These are phyloP conservation scores for Trypanosoma grayi DNA, from an alignment of 208 protist genomes.

Conservation along the genomic window DNA sequence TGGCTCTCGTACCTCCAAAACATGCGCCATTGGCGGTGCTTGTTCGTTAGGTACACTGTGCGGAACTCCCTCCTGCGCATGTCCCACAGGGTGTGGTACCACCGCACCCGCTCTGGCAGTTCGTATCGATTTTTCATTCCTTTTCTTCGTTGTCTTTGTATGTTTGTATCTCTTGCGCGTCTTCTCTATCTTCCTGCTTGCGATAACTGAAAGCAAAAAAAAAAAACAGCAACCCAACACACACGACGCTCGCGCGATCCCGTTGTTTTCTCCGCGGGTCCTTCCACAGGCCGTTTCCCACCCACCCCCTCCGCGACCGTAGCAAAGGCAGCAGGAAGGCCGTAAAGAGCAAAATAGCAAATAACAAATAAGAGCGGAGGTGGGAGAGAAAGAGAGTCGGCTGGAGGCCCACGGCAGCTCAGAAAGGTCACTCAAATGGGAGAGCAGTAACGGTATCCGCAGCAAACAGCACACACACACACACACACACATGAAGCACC, in stretches of 20 bases:
- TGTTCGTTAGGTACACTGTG: slow-evolving; percentile 42
- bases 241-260: not conserved
- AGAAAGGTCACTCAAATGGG: not conserved
- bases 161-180: slow-evolving; percentile 1
- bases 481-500: not conserved
- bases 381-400: slow-evolving; percentile 10
- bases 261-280: not conserved
- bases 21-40: slow-evolving; percentile 46
- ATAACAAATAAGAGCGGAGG: slow-evolving; percentile 6
- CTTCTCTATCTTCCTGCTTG: not conserved
- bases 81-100: slow-evolving; percentile 72
- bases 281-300: not conserved
- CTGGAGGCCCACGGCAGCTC: not conserved
- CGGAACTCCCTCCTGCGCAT: slow-evolving; percentile 68
- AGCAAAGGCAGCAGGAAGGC: not conserved
- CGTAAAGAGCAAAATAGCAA: not conserved
- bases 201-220: not conserved
- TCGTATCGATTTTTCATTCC: slow-evolving; percentile 55
- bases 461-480: not conserved
- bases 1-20: slow-evolving; percentile 77
- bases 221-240: not conserved
- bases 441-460: not conserved
- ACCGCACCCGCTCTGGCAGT: slow-evolving; percentile 52
- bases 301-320: not conserved
- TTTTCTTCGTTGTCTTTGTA: not conserved